phyloP scores from a whole-genome alignment of 345 rosid species.

The Schrenkiella parvula region DNA sequence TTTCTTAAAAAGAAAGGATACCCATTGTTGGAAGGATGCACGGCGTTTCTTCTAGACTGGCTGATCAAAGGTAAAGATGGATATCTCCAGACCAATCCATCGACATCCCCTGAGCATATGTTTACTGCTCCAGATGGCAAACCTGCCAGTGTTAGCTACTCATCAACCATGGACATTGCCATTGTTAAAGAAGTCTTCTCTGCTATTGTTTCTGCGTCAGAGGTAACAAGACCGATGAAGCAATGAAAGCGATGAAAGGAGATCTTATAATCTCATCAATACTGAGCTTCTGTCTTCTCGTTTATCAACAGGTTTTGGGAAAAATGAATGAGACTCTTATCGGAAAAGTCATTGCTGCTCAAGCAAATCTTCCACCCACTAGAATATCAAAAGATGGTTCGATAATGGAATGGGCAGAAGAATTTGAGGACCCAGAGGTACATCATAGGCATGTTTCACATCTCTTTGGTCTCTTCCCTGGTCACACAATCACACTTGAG shows the following conservation, averaged over 20 bases:
- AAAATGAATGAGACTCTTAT: slow-evolving; percentile 51
- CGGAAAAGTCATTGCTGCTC: slow-evolving; percentile 52
- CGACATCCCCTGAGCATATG: slow-evolving; percentile 93
- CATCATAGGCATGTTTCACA: slow-evolving; percentile 88
- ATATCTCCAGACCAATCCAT: slow-evolving; percentile 85
- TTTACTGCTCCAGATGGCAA: slow-evolving; percentile 77
- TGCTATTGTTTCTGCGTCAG: slow-evolving; percentile 64
- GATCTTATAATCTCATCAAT: background rate
- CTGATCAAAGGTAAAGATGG: slow-evolving; percentile 72
- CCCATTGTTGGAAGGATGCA: slow-evolving; percentile 84
- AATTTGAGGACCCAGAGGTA: slow-evolving; percentile 76
- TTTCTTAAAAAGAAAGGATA: slow-evolving; percentile 73
- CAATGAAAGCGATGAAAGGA: background rate
- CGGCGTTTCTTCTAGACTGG: slow-evolving; percentile 80
- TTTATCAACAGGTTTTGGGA: slow-evolving; percentile 54
- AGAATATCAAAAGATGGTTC: slow-evolving; percentile 74
- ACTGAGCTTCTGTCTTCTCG: slow-evolving; percentile 15
- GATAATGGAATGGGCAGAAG: slow-evolving; percentile 96
- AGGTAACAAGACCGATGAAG: slow-evolving; percentile 49
- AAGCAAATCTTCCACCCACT: slow-evolving; percentile 61
- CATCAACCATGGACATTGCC: slow-evolving; percentile 93
- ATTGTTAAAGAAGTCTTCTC: slow-evolving; percentile 76
- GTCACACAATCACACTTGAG: slow-evolving; percentile 69
- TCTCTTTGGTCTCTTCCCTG: slow-evolving; percentile 91
- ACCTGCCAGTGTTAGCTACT: slow-evolving; percentile 86